phyloP scores from a whole-genome alignment of 331 rosid species.

The Dryas integrifolia region DNA sequence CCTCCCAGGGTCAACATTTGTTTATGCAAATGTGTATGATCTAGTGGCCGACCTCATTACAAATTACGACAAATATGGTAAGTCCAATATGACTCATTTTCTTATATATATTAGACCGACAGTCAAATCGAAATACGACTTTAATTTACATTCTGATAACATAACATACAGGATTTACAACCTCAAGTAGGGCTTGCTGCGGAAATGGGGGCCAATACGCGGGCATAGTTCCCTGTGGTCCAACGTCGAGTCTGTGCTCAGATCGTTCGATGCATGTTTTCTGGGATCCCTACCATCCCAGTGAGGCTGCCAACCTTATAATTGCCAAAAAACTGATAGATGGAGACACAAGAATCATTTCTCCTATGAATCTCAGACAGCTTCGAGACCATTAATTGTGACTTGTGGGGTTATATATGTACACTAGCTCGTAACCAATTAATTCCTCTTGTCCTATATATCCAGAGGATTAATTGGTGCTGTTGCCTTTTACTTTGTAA shows the following conservation, averaged over 20 bases:
- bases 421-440: neutral
- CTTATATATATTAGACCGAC: no score
- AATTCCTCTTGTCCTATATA: neutral
- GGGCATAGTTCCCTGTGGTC: conserved; percentile 92
- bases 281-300: conserved; percentile 98
- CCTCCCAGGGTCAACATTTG: conserved; percentile 69
- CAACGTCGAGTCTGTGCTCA: conserved; percentile 65
- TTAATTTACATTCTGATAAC: neutral
- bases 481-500: neutral
- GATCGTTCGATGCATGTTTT: conserved; percentile 74
- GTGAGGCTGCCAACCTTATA: conserved; percentile 80
- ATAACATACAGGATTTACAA: conserved; percentile 54
- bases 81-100: no score
- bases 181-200: conserved; percentile 82
- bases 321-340: conserved; percentile 72
- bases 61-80: conserved; percentile 70
- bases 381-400: conserved; percentile 52
- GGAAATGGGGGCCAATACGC: conserved; percentile 93
- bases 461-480: neutral
- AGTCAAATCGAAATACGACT: no score
- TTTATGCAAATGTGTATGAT: conserved; percentile 79
- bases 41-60: conserved; percentile 58
- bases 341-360: conserved; percentile 60
- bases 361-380: conserved; percentile 76
- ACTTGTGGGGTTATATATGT: neutral